Evolutionary conservation across 257 asterid genomes (phyloP), one percentile per base, ranked within the genome.

Genomic region (Jacaranda mimosifolia): DNA sequence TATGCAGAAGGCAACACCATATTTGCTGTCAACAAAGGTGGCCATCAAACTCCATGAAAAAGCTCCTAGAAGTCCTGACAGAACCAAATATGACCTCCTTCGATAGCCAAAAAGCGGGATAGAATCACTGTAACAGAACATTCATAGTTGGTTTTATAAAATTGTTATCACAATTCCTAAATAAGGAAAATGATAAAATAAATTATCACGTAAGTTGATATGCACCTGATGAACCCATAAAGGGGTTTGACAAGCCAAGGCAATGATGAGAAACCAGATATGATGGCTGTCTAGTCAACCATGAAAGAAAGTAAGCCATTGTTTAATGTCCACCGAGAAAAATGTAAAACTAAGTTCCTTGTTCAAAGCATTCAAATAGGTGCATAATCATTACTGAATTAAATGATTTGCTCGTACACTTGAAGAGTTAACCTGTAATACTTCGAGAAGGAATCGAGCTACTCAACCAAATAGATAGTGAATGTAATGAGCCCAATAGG

Each of bases 181-280:
- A 26, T 26, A 9, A 82, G n/a, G 58, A 26, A 32, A 51, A 67
- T 43, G 63, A 73, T 0, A 79, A 72, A 74, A 70, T 32, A 72
- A 52, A 86, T 53, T 69, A 53, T 63, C 53, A 70, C 52, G 6
- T 15, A 57, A 76, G 81, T 66, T 63, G 71, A 73, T 53, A 49
- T 74, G 74, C 81, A 96, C 98, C 97, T 93, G 89, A 96, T 88
- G 86, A 96, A 96, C 52, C 99, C 99, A 81, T 96, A 96, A 40
- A 96, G 85, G 43, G 99, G 99, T 79, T 96, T 96, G 68, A 96
- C 86, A 75, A 96, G 97, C 98, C 99, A 96, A 21, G 98, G 99
- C 71, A 93, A 82, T 45, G 99, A 62, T 18, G 97, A 87, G 74
- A 96, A 84, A 73, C 99, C 99, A 86, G 92, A 80, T 83, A 96